Evolutionary conservation across 2,329 filamentous ascomycete genomes (phyloP).

Genomic region (Allantophomopsis lycopodina): DNA sequence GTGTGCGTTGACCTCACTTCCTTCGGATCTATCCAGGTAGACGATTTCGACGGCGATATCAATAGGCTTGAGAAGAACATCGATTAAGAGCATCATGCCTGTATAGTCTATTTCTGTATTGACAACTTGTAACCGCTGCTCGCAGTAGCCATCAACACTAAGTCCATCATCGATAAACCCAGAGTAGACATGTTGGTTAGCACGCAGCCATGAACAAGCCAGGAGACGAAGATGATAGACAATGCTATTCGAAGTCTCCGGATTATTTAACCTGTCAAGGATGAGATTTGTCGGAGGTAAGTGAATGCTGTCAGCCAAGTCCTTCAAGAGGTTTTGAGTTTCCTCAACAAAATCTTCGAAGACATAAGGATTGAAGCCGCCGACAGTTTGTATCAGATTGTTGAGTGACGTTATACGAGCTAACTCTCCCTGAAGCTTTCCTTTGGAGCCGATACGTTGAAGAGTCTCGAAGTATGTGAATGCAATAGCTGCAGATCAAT

Average conservation of each 20-base stretch:
- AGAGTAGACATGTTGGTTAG: conserved; percentile 53
- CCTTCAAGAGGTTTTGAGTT: conserved; percentile 52
- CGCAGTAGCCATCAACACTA: conserved; percentile 54
- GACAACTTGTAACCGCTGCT: conserved; percentile 56
- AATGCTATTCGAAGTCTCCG: conserved; percentile 53
- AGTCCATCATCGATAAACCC: conserved; percentile 53
- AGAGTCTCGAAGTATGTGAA: conserved; percentile 90
- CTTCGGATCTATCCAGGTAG: conserved; percentile 78
- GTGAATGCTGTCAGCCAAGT: conserved; percentile 43
- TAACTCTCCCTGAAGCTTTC: conserved; percentile 55
- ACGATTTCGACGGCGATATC: conserved; percentile 75
- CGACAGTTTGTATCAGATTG: conserved; percentile 54
- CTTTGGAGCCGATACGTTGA: conserved; percentile 49
- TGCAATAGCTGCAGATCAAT: conserved; percentile 53
- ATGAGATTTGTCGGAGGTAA: conserved; percentile 15
- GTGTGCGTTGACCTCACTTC: conserved; percentile 55
- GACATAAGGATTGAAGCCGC: conserved; percentile 56
- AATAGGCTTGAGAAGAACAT: conserved; percentile 67
- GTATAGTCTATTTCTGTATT: conserved; percentile 82
- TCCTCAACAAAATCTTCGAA: conserved; percentile 78
- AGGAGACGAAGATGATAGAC: conserved; percentile 78
- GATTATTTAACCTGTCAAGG: conserved; percentile 60
- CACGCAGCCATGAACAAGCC: conserved; percentile 74
- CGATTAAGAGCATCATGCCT: conserved; percentile 64
- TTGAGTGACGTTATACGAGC: conserved; percentile 59